Evolutionary conservation across 2,329 filamentous ascomycete species (phyloP).

Genomic region (Geosmithia putterillii): DNA sequence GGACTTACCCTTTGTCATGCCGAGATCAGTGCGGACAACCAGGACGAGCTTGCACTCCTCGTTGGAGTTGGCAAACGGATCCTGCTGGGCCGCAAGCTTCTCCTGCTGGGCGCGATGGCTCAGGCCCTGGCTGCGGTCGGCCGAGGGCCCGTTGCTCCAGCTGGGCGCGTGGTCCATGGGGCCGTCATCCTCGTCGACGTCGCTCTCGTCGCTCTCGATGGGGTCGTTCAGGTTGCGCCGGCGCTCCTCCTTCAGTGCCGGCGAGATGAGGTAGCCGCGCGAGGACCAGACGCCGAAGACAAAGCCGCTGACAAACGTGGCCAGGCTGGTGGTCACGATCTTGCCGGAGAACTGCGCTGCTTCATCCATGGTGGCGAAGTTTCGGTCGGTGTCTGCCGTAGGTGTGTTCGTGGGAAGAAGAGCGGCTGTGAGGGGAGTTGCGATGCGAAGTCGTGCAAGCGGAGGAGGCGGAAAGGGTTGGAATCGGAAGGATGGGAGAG

Average conservation of each 20-base stretch:
- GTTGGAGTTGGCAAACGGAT: conserved; percentile 24
- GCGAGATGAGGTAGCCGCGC: conserved; percentile 46
- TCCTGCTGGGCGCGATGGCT: conserved; percentile 18
- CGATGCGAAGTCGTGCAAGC: too few relatives aligned
- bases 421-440: too few relatives aligned
- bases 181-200: conserved; percentile 47
- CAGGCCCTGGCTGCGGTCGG: conserved; percentile 46
- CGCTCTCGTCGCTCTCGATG: conserved; percentile 57
- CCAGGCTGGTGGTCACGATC: conserved; percentile 59
- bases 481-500: too few relatives aligned
- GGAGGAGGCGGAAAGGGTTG: too few relatives aligned
- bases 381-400: background rate
- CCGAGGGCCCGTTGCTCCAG: conserved; percentile 50
- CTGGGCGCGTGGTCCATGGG: conserved; percentile 55
- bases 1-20: conserved; percentile 84
- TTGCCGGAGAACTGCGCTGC: conserved; percentile 38
- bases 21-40: conserved; percentile 84
- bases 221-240: conserved; percentile 44
- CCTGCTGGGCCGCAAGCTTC: conserved; percentile 21
- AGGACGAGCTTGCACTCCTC: conserved; percentile 94
- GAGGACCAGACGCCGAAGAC: conserved; percentile 66
- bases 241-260: conserved; percentile 43
- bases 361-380: conserved; percentile 17
- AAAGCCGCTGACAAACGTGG: conserved; percentile 67
- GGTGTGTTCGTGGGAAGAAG: background rate